These are phyloP conservation scores for Colletotrichum neosansevieriae DNA, from an alignment of 2,329 filamentous ascomycete genomes.

Conservation along the genomic window DNA sequence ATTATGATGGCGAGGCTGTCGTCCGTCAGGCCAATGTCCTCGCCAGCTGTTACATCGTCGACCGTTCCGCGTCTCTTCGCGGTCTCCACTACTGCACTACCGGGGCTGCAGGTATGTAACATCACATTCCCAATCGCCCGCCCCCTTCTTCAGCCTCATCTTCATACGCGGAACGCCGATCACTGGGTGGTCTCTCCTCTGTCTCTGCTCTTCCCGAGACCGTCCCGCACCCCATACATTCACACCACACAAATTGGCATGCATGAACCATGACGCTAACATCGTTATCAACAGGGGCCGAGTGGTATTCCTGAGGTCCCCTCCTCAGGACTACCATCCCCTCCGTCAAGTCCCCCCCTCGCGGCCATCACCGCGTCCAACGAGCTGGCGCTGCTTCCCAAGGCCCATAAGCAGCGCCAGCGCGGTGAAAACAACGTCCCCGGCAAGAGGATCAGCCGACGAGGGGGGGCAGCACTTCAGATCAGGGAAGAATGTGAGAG, in stretches of 20 bases:
- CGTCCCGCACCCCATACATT: background rate
- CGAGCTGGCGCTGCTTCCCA: conserved; percentile 74
- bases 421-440: conserved; percentile 48
- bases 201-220: background rate
- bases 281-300: conserved; percentile 68
- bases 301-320: conserved; percentile 97
- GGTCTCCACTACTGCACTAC: conserved; percentile 97
- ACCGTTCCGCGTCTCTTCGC: conserved; percentile 77
- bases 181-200: conserved; percentile 2
- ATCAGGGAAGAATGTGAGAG: conserved; percentile 99
- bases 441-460: conserved; percentile 60
- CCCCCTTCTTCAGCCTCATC: conserved; percentile 33
- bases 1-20: conserved; percentile 76
- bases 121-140: conserved; percentile 10
- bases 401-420: conserved; percentile 58
- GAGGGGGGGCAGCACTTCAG: conserved; percentile 94
- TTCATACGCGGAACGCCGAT: conserved; percentile 38
- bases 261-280: conserved; percentile 31
- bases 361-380: conserved; percentile 77
- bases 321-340: conserved; percentile 85
- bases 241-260: background rate
- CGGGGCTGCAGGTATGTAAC: conserved; percentile 77
- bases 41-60: conserved; percentile 91
- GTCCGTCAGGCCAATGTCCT: conserved; percentile 79
- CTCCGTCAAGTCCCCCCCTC: conserved; percentile 90